phyloP scores from a whole-genome alignment of 768 basidiomycete genomes.

The Mycena filopes region DNA sequence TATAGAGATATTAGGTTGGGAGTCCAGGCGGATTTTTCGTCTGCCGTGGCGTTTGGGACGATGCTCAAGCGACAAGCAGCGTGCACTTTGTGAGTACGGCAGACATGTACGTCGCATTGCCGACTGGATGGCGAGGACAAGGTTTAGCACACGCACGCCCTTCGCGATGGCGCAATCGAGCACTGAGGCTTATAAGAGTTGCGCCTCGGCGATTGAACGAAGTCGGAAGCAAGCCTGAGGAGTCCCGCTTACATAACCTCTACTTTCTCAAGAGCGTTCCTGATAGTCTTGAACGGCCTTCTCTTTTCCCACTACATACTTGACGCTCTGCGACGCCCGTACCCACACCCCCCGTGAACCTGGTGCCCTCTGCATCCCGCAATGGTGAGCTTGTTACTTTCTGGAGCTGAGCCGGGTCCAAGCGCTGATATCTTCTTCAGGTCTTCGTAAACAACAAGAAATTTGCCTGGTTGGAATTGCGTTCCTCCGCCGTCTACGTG shows the following conservation, averaged over 20 bases:
- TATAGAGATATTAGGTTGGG: conserved; percentile 7
- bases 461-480: conserved; percentile 73
- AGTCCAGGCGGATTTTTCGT: background rate
- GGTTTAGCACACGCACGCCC: conserved; percentile 6
- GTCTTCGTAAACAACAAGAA: conserved; percentile 82
- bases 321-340: background rate
- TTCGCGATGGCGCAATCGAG: conserved; percentile 31
- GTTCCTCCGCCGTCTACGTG: background rate
- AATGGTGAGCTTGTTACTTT: conserved; percentile 5
- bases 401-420: background rate
- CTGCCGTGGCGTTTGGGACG: background rate
- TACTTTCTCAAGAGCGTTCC: too few species aligned
- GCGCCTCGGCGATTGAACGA: conserved; percentile 21
- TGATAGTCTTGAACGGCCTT: background rate
- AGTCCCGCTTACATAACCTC: background rate
- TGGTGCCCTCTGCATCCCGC: background rate
- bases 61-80: conserved; percentile 1
- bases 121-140: conserved; percentile 19
- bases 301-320: conserved; percentile 1
- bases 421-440: conserved; percentile 43
- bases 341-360: conserved; percentile 5
- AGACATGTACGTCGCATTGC: conserved; percentile 5
- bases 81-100: conserved; percentile 17
- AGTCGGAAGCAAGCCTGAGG: too few species aligned
- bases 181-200: conserved; percentile 8